These are phyloP conservation scores for Dipteronia dyeriana DNA, from an alignment of 345 rosid genomes.

Conservation along the genomic window DNA sequence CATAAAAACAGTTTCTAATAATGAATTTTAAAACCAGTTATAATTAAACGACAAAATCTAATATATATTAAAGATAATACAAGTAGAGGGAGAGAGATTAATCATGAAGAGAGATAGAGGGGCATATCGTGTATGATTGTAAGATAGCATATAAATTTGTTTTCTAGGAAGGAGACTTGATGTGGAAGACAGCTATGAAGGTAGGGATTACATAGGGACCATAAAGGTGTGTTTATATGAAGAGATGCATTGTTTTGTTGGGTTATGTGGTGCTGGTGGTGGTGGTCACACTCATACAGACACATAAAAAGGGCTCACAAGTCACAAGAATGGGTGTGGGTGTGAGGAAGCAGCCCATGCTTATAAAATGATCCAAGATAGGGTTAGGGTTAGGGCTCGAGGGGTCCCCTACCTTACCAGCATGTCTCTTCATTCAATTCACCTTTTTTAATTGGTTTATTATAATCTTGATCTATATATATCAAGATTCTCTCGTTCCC, in stretches of 20 bases:
- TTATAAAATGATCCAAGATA: constrained; percentile 13
- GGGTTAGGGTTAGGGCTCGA: no score
- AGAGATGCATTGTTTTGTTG: constrained; percentile 2
- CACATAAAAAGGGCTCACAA: not conserved
- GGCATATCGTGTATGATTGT: no score
- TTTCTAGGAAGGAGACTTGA: constrained; percentile 5
- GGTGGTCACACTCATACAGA: not conserved
- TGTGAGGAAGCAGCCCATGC: constrained; percentile 37
- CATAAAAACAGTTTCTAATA: no score
- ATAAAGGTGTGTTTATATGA: constrained; percentile 18
- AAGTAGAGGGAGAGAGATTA: no score
- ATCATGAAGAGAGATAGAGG: no score
- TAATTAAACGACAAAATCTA: no score
- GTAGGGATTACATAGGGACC: constrained; percentile 32
- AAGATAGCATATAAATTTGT: no score
- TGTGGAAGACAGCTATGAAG: constrained; percentile 43
- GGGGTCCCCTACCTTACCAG: constrained; percentile 17
- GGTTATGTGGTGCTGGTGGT: constrained; percentile 27
- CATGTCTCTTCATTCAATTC: not conserved
- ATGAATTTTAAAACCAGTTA: no score
- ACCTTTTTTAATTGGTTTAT: no score
- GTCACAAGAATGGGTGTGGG: constrained; percentile 30
- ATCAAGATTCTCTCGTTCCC: no score
- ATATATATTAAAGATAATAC: no score
- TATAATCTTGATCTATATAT: no score